Evolutionary conservation across 1,284 basidiomycete species (phyloP), one percentile per base, ranked within the genome.

Genomic region (Pholiota adiposa): DNA sequence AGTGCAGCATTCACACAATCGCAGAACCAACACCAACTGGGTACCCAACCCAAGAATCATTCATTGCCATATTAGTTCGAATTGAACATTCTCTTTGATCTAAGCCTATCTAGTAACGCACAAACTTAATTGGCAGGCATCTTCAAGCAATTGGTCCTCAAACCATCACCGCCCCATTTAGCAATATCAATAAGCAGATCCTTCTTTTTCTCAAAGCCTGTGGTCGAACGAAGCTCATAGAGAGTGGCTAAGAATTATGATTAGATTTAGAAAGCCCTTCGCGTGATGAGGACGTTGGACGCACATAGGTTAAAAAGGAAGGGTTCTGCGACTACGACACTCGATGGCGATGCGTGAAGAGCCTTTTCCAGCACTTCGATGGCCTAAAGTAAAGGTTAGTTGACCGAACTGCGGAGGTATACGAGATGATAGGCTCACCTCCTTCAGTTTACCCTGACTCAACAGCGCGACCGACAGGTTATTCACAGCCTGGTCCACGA

Each of bases 231-330:
- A 41, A 93, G 80, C 68, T 93, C 91, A 66, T 93, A 93, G 27
- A 93, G 72, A 0, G 92, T 93, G 2, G 91, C 91, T 92, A 62
- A 44, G 19, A 18, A 44, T 60, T 16, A 57, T n/a, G 2, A 19
- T 27, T 33, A 18, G 2, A 9, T 12, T 38, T 40, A 44, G 41
- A 21, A 8, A 5, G 19, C 25, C 3, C 6, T 33, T 38, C 16
- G 31, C 33, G 38, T 34, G 51, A 12, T 16, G 27, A 23, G 23
- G 9, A 18, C 8, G 23, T 41, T 12, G 16, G 16, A 52, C 89
- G 64, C 69, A 92, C 92, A 89, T 16, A 93, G 77, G 64, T 93
- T 93, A 74, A 93, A 93, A 46, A 93, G 69, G 72, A 90, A 90
- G 4, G 91, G 90, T 67, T 93, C 91, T 2, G 89, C 87, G 19